phyloP scores from a whole-genome alignment of 2,329 filamentous ascomycete genomes.

The Sporothrix brasiliensis region DNA sequence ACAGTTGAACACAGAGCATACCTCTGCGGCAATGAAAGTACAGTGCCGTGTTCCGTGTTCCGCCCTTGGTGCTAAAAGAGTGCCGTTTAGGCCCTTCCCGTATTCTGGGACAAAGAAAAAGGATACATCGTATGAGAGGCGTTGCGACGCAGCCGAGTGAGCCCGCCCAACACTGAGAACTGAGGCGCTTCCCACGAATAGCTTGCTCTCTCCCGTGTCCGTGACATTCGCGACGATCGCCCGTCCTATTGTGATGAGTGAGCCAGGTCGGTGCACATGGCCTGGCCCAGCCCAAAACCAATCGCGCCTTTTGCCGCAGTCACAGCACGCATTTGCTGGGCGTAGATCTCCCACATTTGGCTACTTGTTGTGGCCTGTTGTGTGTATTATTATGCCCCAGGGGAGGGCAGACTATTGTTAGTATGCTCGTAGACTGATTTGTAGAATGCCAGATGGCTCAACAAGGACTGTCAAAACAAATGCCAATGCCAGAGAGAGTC shows the following conservation, averaged over 20 bases:
- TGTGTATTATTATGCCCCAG: constrained; percentile 7
- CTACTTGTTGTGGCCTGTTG: neutral
- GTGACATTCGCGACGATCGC: neutral
- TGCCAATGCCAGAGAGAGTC: neutral
- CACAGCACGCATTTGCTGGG: neutral
- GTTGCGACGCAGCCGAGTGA: neutral
- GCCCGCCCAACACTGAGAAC: neutral
- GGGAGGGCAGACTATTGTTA: neutral
- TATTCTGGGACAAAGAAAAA: neutral
- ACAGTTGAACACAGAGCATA: neutral
- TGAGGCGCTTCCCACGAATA: neutral
- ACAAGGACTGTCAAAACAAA: constrained; percentile 20
- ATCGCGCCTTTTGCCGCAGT: constrained; percentile 3
- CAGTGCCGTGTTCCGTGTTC: neutral
- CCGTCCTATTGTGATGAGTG: constrained; percentile 6
- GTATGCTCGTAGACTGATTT: neutral
- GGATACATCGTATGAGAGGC: neutral
- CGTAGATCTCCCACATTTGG: neutral
- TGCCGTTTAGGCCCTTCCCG: constrained; percentile 19
- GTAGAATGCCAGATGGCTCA: constrained; percentile 2
- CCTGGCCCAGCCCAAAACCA: neutral
- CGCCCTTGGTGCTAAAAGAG: neutral
- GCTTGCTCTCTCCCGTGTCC: constrained; percentile 1
- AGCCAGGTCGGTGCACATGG: constrained; percentile 6
- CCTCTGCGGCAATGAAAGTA: neutral